Evolutionary conservation across 2,329 filamentous ascomycete species (phyloP).

Genomic region (Sclerotiophoma versabilis): DNA sequence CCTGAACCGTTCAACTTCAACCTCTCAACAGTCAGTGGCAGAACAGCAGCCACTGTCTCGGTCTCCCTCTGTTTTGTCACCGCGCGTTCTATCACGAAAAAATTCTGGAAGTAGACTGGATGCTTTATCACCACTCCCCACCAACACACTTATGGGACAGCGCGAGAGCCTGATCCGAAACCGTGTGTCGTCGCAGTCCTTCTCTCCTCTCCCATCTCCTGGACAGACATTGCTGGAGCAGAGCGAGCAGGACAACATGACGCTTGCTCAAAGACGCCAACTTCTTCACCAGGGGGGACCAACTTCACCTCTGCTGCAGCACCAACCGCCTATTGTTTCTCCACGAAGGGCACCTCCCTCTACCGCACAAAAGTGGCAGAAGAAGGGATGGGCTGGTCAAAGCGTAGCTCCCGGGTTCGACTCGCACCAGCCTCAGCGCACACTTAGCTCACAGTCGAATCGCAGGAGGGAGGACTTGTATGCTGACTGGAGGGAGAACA

Average conservation of each 20-base stretch:
- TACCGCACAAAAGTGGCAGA: conserved; percentile 40
- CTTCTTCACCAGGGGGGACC: conserved; percentile 45
- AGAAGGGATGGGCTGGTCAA: conserved; percentile 34
- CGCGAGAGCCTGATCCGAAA: conserved; percentile 61
- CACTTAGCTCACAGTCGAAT: conserved; percentile 31
- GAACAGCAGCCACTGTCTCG: conserved; percentile 25
- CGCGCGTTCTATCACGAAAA: conserved; percentile 29
- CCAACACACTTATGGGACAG: conserved; percentile 61
- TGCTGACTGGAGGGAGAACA: conserved; percentile 46
- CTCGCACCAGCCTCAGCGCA: conserved; percentile 48
- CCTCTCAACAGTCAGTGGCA: conserved; percentile 28
- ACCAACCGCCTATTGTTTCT: conserved; percentile 20
- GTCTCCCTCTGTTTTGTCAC: conserved; percentile 26
- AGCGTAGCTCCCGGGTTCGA: conserved; percentile 42
- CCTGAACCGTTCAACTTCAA: conserved; percentile 31
- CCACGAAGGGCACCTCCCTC: conserved; percentile 32
- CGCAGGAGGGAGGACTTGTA: conserved; percentile 45
- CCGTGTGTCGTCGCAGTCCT: conserved; percentile 47
- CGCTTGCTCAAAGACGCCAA: conserved; percentile 68
- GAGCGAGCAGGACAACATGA: conserved; percentile 68
- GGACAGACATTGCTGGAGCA: conserved; percentile 34
- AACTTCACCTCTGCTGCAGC: conserved; percentile 16
- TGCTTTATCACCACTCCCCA: conserved; percentile 37
- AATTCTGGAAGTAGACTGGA: conserved; percentile 25
- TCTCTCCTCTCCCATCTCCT: conserved; percentile 42